A percentile compares a stretch with the other conserved stretches of the same genome.
Conservation (phyloP, 495 filamentous ascomycete species). For the Tuber aestivum region DNA sequence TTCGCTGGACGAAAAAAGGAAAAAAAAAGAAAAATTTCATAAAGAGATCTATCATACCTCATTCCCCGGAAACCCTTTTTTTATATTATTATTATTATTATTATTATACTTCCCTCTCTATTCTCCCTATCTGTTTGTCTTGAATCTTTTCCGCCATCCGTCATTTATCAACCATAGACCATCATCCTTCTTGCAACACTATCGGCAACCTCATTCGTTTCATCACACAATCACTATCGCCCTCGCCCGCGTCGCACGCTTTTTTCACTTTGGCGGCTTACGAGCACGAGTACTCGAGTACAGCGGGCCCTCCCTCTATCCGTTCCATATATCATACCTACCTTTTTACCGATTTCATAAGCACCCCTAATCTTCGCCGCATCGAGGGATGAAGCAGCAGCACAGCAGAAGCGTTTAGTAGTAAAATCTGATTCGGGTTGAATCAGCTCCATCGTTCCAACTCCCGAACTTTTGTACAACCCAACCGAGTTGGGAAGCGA, state of each 20-base stretch:
- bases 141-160: neutral
- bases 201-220: neutral
- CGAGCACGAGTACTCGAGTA: too few species aligned
- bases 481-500: slow-evolving; percentile 7
- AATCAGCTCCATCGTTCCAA: slow-evolving; percentile 29
- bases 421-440: slow-evolving; percentile 20
- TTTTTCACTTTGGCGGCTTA: neutral
- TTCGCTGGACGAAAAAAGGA: slow-evolving; percentile 13
- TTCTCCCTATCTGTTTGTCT: slow-evolving; percentile 11
- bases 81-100: too few species aligned
- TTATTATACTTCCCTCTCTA: slow-evolving; percentile 7
- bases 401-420: slow-evolving; percentile 3
- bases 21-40: slow-evolving; percentile 9
- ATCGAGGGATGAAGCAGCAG: slow-evolving; percentile 27
- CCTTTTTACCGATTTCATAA: slow-evolving; percentile 5
- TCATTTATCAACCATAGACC: neutral
- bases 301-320: neutral
- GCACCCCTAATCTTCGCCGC: slow-evolving; percentile 28
- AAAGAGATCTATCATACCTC: neutral
- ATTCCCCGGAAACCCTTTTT: slow-evolving; percentile 15
- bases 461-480: slow-evolving; percentile 34
- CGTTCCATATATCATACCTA: slow-evolving; percentile 1
- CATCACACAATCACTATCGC: neutral
- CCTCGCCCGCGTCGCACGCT: neutral
- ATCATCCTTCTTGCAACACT: neutral